phyloP scores from a whole-genome alignment of 208 protist species.

The Balamuthia mandrillaris region DNA sequence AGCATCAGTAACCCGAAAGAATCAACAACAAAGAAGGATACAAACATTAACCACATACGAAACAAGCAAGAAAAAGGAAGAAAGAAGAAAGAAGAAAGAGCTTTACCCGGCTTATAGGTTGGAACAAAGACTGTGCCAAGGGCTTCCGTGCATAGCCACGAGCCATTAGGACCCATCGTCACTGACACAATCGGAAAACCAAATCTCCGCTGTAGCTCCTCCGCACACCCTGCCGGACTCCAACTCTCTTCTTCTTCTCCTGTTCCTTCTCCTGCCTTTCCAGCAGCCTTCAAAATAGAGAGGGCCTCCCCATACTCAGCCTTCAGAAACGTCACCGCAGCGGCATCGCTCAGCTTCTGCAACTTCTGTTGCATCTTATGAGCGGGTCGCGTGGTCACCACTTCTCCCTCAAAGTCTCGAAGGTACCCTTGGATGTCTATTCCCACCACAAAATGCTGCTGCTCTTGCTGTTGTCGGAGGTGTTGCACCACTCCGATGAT shows the following conservation, averaged over 20 bases:
- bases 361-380: not conserved
- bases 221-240: not conserved
- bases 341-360: not conserved
- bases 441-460: not conserved
- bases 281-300: not conserved
- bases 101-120: not conserved
- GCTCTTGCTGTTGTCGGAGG: not conserved
- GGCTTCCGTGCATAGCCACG: not conserved
- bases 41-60: not conserved
- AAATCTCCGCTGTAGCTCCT: not conserved
- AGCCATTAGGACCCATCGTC: not conserved
- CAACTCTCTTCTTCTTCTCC: not conserved
- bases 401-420: slow-evolving; percentile 4
- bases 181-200: not conserved
- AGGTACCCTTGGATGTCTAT: slow-evolving; percentile 28
- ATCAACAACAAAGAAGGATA: too few species aligned
- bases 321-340: not conserved
- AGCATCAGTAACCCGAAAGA: not conserved
- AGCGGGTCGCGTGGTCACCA: not conserved
- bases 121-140: not conserved
- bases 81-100: not conserved
- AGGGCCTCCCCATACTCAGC: slow-evolving; percentile 10
- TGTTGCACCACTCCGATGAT: not conserved
- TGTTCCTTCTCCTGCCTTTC: too few species aligned
- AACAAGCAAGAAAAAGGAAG: not conserved